Evolutionary conservation across 2,329 filamentous ascomycete genomes (phyloP).

Genomic region (Neofusicoccum kwambonambiense): DNA sequence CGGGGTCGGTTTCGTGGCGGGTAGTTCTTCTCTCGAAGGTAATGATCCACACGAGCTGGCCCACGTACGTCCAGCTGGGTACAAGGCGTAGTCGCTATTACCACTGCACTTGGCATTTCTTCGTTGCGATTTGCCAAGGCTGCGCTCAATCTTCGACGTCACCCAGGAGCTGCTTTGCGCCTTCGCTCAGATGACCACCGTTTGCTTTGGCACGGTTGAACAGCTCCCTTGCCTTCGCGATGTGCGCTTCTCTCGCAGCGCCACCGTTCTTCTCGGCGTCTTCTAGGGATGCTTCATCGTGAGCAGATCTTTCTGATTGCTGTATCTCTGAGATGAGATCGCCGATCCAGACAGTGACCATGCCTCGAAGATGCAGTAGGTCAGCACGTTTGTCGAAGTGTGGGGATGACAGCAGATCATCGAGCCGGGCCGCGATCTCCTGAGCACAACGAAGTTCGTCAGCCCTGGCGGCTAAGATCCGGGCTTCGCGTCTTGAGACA

Average conservation of each 20-base stretch:
- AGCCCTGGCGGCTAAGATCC: slow-evolving; percentile 21
- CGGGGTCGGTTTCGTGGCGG: no score
- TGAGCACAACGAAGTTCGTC: slow-evolving; percentile 60
- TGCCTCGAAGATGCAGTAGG: slow-evolving; percentile 69
- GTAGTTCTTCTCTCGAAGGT: no score
- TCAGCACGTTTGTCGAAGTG: slow-evolving; percentile 69
- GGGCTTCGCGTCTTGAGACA: slow-evolving; percentile 4
- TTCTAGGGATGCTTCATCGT: slow-evolving; percentile 23
- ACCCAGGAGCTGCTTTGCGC: slow-evolving; percentile 17
- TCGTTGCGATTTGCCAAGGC: background rate
- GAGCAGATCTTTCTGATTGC: slow-evolving; percentile 1
- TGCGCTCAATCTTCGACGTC: background rate
- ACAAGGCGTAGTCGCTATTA: background rate
- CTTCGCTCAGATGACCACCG: slow-evolving; percentile 22
- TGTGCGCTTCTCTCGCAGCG: slow-evolving; percentile 22
- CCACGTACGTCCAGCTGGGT: no score
- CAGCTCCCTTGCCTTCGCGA: slow-evolving; percentile 26
- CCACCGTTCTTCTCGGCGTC: slow-evolving; percentile 22
- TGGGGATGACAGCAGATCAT: slow-evolving; percentile 65
- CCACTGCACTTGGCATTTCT: background rate
- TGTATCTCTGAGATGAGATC: slow-evolving; percentile 57
- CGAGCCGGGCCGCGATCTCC: slow-evolving; percentile 67
- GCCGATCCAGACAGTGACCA: slow-evolving; percentile 71
- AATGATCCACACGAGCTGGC: no score
- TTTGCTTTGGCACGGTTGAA: slow-evolving; percentile 28